Percentiles rank a stretch among this genome's conserved stretches.
These are phyloP conservation scores for Tetradesmus obliquus DNA, from an alignment of 139 green algal species.

Conservation along the genomic window DNA sequence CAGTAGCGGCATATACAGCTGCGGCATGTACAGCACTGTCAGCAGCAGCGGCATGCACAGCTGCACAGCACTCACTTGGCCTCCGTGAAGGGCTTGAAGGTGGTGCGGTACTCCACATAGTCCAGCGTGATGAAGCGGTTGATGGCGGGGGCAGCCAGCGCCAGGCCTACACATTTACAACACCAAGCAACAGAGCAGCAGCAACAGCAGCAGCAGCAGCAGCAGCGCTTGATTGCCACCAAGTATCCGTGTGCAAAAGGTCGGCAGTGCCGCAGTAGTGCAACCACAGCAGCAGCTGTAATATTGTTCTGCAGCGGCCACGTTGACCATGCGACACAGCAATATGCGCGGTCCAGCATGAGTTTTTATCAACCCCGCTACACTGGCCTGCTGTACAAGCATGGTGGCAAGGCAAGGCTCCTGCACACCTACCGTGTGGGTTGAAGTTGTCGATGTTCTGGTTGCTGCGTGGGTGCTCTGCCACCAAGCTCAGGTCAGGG, in stretches of 20 bases:
- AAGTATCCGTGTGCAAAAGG: too few species aligned
- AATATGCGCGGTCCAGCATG: too few species aligned
- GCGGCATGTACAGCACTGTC: not conserved
- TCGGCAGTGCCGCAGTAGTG: too few species aligned
- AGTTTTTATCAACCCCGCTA: too few species aligned
- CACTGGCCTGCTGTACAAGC: not conserved
- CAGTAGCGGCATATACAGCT: not conserved
- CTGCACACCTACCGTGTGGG: not conserved
- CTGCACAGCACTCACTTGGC: conserved; percentile 2
- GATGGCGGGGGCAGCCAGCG: not conserved
- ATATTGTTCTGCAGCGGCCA: too few species aligned
- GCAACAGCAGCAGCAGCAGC: too few species aligned
- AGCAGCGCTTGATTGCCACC: too few species aligned
- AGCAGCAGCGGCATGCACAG: not conserved
- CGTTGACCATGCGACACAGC: too few species aligned
- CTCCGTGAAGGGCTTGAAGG: conserved; percentile 18
- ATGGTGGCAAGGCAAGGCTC: too few species aligned
- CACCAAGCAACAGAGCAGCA: not conserved
- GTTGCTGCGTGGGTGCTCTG: conserved; percentile 33
- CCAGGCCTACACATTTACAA: not conserved
- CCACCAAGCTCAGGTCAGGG: not conserved
- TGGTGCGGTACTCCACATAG: conserved; percentile 38
- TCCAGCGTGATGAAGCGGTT: conserved; percentile 30
- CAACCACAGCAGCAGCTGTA: too few species aligned
- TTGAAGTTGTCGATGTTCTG: conserved; percentile 20